phyloP scores from a whole-genome alignment of 2,329 filamentous ascomycete species.

The Akanthomyces lecanii region DNA sequence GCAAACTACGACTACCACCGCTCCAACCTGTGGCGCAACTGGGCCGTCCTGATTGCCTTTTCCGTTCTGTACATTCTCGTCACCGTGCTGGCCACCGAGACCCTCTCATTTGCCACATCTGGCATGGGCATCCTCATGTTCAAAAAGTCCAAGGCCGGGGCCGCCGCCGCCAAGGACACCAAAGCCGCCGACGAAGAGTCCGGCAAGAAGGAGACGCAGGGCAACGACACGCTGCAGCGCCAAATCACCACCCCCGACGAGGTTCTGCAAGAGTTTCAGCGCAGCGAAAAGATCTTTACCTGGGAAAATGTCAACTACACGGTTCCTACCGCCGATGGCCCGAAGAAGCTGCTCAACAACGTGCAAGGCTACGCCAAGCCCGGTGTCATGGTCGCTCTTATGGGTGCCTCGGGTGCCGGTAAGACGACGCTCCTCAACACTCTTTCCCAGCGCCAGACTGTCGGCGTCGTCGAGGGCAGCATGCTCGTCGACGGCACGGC shows the following conservation, averaged over 20 bases:
- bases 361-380: constrained; percentile 77
- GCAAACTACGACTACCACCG: constrained; percentile 51
- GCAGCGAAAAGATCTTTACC: constrained; percentile 63
- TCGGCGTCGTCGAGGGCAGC: constrained; percentile 71
- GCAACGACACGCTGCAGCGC: constrained; percentile 22
- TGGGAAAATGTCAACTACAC: constrained; percentile 69
- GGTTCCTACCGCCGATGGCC: constrained; percentile 46
- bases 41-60: constrained; percentile 69
- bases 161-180: constrained; percentile 36
- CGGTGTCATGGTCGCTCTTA: constrained; percentile 73
- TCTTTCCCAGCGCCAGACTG: constrained; percentile 64
- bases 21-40: constrained; percentile 64
- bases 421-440: constrained; percentile 82
- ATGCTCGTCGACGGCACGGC: constrained; percentile 74
- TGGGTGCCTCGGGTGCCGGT: constrained; percentile 77
- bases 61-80: constrained; percentile 67
- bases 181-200: constrained; percentile 29
- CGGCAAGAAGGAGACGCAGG: constrained; percentile 25
- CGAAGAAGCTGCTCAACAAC: constrained; percentile 35
- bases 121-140: constrained; percentile 69
- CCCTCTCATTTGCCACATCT: constrained; percentile 55
- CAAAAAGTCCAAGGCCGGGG: constrained; percentile 62
- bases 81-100: constrained; percentile 63
- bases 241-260: constrained; percentile 28
- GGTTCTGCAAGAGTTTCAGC: constrained; percentile 43